Evolutionary conservation across 176 grass and related monocot genomes (phyloP).

Genomic region (Rhipidocladum racemiflorum): DNA sequence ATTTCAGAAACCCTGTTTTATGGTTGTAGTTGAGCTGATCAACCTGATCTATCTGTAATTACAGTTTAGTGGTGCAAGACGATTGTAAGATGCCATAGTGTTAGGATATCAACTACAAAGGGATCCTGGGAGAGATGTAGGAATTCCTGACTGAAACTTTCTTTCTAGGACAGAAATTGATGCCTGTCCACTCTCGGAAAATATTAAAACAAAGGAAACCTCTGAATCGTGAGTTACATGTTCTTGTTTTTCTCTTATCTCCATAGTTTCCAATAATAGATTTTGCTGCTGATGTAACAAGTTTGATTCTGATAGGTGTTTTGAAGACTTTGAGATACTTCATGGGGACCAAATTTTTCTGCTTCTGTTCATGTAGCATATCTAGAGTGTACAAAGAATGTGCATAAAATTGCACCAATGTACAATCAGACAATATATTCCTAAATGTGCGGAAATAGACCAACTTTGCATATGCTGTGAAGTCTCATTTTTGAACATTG

Average conservation of each 20-base stretch:
- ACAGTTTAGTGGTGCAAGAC: constrained; percentile 78
- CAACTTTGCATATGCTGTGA: no score
- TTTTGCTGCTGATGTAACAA: constrained; percentile 29
- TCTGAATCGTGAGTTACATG: constrained; percentile 52
- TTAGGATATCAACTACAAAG: constrained; percentile 97
- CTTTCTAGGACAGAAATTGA: constrained; percentile 80
- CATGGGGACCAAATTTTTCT: constrained; percentile 40
- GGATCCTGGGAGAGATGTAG: constrained; percentile 72
- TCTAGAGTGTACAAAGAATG: background rate
- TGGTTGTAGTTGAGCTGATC: constrained; percentile 2
- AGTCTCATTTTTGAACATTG: no score
- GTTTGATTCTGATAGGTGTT: constrained; percentile 37
- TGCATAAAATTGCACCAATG: no score
- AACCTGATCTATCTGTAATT: constrained; percentile 10
- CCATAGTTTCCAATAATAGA: background rate
- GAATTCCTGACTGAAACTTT: constrained; percentile 93
- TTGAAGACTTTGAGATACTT: constrained; percentile 75
- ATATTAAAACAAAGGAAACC: constrained; percentile 19
- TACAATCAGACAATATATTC: no score
- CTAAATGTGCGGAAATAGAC: no score
- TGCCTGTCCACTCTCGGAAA: constrained; percentile 21
- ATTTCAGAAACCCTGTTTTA: constrained; percentile 11
- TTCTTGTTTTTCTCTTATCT: background rate
- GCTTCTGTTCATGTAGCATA: background rate
- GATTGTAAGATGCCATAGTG: constrained; percentile 90